Evolutionary conservation across 257 asterid species (phyloP), one percentile per base, ranked within the genome.

Genomic region (Plectranthus barbatus): DNA sequence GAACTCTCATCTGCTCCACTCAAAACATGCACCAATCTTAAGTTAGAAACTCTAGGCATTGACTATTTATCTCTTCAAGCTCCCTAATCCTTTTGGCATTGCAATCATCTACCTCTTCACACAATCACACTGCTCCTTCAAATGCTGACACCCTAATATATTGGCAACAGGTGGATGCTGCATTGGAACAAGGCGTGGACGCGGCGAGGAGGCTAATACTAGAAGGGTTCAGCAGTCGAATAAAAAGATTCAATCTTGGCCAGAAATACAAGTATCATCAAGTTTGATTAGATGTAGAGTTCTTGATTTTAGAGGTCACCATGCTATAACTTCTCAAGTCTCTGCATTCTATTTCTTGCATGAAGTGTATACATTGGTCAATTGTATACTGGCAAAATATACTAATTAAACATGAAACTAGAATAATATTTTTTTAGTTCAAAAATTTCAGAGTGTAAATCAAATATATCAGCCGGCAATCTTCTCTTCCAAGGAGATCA

Each of bases 181-280:
- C 97, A 5, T 69, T 90, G 62, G 96, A 87, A 69, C 96, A 90
- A 75, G 99, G 96, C 11, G 82, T 75, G 2, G 95, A 76, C 62
- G 99, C 97, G 1, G 77, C 77, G 42, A 85, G 88, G 74, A 77
- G 84, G 13, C 81, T 93, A 23, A 62, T 84, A 39, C 67, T 46
- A 31, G 95, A 90, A 81, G 99, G 96, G 42, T 85, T 90, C 58
- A 79, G 84, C 79, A 83, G 71, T 70, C 83, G 83, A 37, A 71
- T 90, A 33, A 87, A 70, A 41, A 84, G 96, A 72, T 93, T 93
- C 77, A 90, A 93, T 74, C 87, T 93, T 47, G 95, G 95, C 4
- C 97, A 93, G 86, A 93, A 87, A 66, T 87, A 87, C 83, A 93
- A 93, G 75, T 93, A 82, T 69, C 84, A 90, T 76, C 80, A 77